Evolutionary conservation across 1,284 basidiomycete species (phyloP), one percentile per base, ranked within the genome.

Genomic region (Heterobasidion parviporum): DNA sequence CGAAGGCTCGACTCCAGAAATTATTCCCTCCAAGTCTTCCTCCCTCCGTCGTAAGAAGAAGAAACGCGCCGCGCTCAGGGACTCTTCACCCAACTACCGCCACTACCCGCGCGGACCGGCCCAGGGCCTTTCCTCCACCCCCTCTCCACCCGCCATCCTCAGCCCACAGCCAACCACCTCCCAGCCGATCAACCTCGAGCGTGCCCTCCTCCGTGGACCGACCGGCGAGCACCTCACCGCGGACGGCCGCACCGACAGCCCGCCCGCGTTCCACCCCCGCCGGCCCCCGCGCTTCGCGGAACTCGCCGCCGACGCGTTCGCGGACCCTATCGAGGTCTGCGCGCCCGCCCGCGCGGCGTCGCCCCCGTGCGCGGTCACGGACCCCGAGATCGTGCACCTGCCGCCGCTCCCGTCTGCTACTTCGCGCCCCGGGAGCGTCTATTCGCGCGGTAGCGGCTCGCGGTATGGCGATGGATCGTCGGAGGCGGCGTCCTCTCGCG

Each of bases 231-330:
- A 72, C 9, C 15, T 52, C 46, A 9, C 50, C 20, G 7, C 15
- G 10, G 20, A 47, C 34, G 16, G 47, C 35, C 15, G 32, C 38
- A 16, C 44, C 36, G 18, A 55, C 46, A 12, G 20, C 18, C 34
- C 36, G 20, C 9, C n/a, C 12, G 55, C 52, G 12, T 67, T 64
- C 55, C 56, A 66, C 44, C 59, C 66, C 2, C 68, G 66, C 18
- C 68, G 65, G 60, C 68, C 66, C 6, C 54, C 62, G 1, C 63
- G 66, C 33, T 57, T 72, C 8, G 64, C 69, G 0, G 64, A 68
- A 36, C 66, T 64, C 12, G 68, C 65, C 1, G 62, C 65, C 3
- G 61, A 66, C 2, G 68, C 64, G 3, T 70, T 70, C 52, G 55
- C 62, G 7, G 62, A 62, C 18, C 10, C 26, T 3, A 5, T 26